A percentile compares a stretch with the other conserved stretches of the same genome.
Evolutionary conservation across 1,139 yeast species (phyloP).

Genomic region (Keqinozyma sinolaborantium): DNA sequence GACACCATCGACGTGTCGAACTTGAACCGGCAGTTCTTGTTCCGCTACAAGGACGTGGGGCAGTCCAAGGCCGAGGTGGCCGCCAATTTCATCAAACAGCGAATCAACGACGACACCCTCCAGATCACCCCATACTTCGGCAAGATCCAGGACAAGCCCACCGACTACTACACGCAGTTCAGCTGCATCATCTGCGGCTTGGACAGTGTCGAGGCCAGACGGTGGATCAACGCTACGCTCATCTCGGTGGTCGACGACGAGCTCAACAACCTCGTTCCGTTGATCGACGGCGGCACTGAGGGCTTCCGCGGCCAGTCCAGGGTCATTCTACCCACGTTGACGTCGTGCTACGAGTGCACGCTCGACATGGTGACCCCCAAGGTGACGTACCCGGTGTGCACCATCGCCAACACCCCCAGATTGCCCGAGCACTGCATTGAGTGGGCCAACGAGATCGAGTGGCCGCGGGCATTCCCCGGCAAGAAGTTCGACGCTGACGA

Average conservation of each 20-base stretch:
- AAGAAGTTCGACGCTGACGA: conserved; percentile 64
- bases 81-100: conserved; percentile 50
- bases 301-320: conserved; percentile 93
- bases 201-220: conserved; percentile 84
- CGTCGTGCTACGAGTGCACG: conserved; percentile 93
- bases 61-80: conserved; percentile 80
- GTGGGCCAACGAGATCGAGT: conserved; percentile 78
- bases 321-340: conserved; percentile 77
- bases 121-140: conserved; percentile 57
- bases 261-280: conserved; percentile 57
- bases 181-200: conserved; percentile 80
- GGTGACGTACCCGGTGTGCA: conserved; percentile 83
- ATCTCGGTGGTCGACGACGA: conserved; percentile 58
- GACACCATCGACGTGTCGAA: conserved; percentile 91
- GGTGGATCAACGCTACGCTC: conserved; percentile 85
- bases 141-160: conserved; percentile 68
- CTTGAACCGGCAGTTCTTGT: conserved; percentile 85
- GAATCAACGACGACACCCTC: conserved; percentile 43
- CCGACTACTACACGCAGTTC: conserved; percentile 65
- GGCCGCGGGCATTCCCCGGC: conserved; percentile 55
- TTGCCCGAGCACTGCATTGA: conserved; percentile 93
- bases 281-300: conserved; percentile 95
- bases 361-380: conserved; percentile 70
- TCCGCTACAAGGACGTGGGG: conserved; percentile 72
- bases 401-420: conserved; percentile 91